Conservation (phyloP, 176 grass and related monocot species). For the bread wheat (Triticum aestivum) region DNA sequence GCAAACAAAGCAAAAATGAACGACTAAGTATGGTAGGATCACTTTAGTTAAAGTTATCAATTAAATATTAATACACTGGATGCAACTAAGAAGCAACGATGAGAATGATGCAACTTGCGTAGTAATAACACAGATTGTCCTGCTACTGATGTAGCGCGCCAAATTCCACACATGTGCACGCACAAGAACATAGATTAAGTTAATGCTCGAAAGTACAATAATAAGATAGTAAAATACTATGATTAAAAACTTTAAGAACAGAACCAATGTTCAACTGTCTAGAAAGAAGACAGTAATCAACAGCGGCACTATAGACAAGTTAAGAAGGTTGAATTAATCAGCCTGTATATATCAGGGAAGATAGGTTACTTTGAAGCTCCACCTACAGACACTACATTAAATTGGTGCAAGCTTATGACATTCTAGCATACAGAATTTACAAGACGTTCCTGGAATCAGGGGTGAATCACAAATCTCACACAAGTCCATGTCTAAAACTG, state of each 20-base stretch:
- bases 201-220: neutral
- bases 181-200: neutral
- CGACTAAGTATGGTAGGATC: neutral
- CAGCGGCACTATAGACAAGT: constrained; percentile 34
- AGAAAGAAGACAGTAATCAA: constrained; percentile 24
- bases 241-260: constrained; percentile 10
- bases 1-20: neutral
- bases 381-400: constrained; percentile 45
- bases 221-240: neutral
- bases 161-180: neutral
- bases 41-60: neutral
- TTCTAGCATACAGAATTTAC: constrained; percentile 96
- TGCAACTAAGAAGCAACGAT: constrained; percentile 14
- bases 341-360: constrained; percentile 40
- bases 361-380: constrained; percentile 42
- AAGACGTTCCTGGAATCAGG: constrained; percentile 43
- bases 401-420: constrained; percentile 42
- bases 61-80: neutral
- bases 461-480: constrained; percentile 47
- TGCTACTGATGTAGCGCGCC: neutral
- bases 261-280: constrained; percentile 2
- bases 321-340: constrained; percentile 42
- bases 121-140: neutral
- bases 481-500: constrained; percentile 72
- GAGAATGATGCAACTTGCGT: neutral